These are phyloP conservation scores for Jatropha curcas DNA, from an alignment of 345 rosid genomes.

Conservation along the genomic window DNA sequence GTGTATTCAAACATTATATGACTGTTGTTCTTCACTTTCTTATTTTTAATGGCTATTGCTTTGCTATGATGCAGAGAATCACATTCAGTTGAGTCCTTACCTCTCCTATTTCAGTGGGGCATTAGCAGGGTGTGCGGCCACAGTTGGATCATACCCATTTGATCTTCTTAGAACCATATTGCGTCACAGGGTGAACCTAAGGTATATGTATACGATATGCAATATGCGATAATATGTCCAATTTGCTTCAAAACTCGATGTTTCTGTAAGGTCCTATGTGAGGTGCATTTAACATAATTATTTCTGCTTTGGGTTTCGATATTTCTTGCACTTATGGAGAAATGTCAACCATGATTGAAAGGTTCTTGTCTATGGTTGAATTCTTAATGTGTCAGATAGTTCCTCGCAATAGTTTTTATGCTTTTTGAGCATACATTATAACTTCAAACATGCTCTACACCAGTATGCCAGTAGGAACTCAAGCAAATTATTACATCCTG, in stretches of 20 bases:
- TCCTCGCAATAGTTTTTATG: no score
- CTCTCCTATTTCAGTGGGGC: slow-evolving; percentile 84
- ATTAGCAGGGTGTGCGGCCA: slow-evolving; percentile 93
- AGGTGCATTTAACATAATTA: background rate
- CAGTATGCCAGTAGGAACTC: no score
- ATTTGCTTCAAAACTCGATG: background rate
- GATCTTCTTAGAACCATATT: slow-evolving; percentile 89
- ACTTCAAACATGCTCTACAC: no score
- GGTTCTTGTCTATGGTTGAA: background rate
- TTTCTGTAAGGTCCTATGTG: background rate
- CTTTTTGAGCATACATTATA: no score
- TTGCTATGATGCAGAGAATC: slow-evolving; percentile 69
- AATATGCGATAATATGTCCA: background rate
- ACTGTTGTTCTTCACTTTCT: slow-evolving; percentile 5
- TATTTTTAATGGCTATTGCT: background rate
- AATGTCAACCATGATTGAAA: background rate
- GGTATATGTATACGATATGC: slow-evolving; percentile 46
- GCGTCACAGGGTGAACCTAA: slow-evolving; percentile 99
- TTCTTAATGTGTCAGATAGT: background rate
- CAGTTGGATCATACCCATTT: slow-evolving; percentile 97
- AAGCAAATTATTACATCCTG: no score
- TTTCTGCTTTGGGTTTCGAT: background rate
- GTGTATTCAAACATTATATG: background rate
- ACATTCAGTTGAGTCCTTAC: slow-evolving; percentile 76
- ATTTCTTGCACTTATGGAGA: background rate